Evolutionary conservation across 192 early-diverging fungal genomes (phyloP).

Genomic region (Dissophora ornata): DNA sequence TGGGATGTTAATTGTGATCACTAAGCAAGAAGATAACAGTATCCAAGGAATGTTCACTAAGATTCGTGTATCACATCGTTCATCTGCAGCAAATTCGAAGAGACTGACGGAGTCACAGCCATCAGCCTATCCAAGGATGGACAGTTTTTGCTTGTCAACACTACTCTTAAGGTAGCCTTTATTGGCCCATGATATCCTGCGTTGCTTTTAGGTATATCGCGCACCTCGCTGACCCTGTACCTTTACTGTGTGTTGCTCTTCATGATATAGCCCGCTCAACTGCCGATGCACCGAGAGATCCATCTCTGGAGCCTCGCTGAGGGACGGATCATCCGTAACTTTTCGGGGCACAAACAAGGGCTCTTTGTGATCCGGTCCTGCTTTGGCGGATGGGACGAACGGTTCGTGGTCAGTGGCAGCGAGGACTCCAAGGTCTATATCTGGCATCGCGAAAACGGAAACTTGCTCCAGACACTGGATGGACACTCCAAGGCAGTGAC

Average conservation of each 20-base stretch:
- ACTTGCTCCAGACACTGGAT: conserved; percentile 72
- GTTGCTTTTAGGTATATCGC: conserved; percentile 37
- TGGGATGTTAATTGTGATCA: no score
- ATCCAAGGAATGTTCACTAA: no score
- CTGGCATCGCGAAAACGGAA: conserved; percentile 81
- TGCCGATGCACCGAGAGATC: conserved; percentile 74
- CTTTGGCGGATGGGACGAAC: conserved; percentile 87
- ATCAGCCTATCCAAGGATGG: conserved; percentile 59
- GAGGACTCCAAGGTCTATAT: conserved; percentile 85
- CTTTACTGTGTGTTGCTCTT: no score
- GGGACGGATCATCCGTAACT: conserved; percentile 76
- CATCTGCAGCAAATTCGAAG: conserved; percentile 52
- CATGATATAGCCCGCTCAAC: conserved; percentile 74
- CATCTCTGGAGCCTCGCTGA: conserved; percentile 90
- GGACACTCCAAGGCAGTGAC: conserved; percentile 80
- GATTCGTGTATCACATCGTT: no score
- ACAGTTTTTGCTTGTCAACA: conserved; percentile 65
- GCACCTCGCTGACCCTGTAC: conserved; percentile 17
- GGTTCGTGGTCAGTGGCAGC: conserved; percentile 92
- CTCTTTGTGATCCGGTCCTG: conserved; percentile 91
- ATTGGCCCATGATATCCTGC: not conserved
- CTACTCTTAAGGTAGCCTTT: conserved; percentile 52
- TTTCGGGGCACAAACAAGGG: conserved; percentile 86
- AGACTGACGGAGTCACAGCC: conserved; percentile 50
- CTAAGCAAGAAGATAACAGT: no score